Percentiles rank a stretch among this genome's conserved stretches.
These are phyloP conservation scores for Kodamaea fungicola DNA, from an alignment of 1,139 yeast species.

Conservation along the genomic window DNA sequence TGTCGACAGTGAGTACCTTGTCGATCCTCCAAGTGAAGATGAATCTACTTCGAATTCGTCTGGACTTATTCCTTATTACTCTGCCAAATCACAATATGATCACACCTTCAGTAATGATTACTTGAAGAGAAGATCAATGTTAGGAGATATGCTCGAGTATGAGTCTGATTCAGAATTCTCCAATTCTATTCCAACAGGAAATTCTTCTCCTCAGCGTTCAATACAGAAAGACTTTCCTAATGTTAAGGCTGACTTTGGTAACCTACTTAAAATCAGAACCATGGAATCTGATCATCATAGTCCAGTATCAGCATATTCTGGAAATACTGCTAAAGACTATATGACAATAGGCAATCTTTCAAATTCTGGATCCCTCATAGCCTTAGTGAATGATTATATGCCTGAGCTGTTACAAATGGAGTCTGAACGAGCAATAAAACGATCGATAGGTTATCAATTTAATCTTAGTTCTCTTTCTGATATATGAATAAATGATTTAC, in stretches of 20 bases:
- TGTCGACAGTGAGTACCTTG: not conserved
- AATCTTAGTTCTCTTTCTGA: conserved; percentile 5
- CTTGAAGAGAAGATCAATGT: conserved; percentile 38
- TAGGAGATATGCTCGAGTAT: conserved; percentile 48
- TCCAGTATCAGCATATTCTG: too few species aligned
- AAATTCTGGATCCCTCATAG: not conserved
- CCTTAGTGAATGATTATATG: conserved; percentile 1
- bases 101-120: conserved; percentile 21
- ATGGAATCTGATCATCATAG: too few species aligned
- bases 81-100: conserved; percentile 2
- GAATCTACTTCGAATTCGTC: conserved; percentile 1
- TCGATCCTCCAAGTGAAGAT: not conserved
- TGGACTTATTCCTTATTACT: conserved; percentile 1
- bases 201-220: conserved; percentile 2
- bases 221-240: conserved; percentile 1
- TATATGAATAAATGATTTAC: not conserved
- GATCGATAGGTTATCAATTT: conserved; percentile 7
- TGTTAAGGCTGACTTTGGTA: too few species aligned
- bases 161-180: conserved; percentile 29
- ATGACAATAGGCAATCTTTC: too few species aligned
- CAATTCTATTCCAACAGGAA: conserved; percentile 8
- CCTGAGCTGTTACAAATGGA: not conserved
- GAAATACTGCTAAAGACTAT: too few species aligned
- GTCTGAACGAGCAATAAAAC: not conserved
- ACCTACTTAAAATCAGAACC: too few species aligned